A percentile compares a stretch with the other conserved stretches of the same genome.
phyloP scores from a whole-genome alignment of 116 monocot genomes.

The Papilionanthe hybrid region DNA sequence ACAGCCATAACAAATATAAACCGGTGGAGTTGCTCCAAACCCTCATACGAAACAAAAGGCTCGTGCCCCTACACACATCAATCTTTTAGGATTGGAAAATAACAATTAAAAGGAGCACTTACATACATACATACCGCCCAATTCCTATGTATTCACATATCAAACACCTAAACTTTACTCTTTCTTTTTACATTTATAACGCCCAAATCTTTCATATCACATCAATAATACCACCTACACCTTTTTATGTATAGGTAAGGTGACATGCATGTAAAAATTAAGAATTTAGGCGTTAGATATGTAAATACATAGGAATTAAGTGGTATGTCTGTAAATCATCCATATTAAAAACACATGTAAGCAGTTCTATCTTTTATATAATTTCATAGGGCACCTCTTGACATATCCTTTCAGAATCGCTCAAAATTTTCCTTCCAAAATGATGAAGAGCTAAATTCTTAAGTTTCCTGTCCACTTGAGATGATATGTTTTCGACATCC shows the following conservation, averaged over 20 bases:
- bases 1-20: constrained; percentile 99
- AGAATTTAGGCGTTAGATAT: no score
- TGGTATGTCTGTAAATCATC: no score
- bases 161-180: no score
- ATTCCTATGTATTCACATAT: no score
- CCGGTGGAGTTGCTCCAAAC: constrained; percentile 92
- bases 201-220: no score
- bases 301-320: no score
- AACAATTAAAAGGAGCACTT: background rate
- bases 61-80: constrained; percentile 63
- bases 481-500: constrained; percentile 17
- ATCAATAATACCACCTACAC: no score
- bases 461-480: constrained; percentile 21
- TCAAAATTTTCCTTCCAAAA: constrained; percentile 41
- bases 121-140: no score
- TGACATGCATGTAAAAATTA: no score
- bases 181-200: no score
- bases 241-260: no score
- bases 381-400: constrained; percentile 41
- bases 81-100: background rate
- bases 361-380: background rate
- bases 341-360: no score
- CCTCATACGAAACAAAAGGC: constrained; percentile 95
- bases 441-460: constrained; percentile 30
- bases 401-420: constrained; percentile 34